Evolutionary conservation across 495 filamentous ascomycete species (phyloP), one percentile per base, ranked within the genome.

Genomic region (Podospora pseudocomata): DNA sequence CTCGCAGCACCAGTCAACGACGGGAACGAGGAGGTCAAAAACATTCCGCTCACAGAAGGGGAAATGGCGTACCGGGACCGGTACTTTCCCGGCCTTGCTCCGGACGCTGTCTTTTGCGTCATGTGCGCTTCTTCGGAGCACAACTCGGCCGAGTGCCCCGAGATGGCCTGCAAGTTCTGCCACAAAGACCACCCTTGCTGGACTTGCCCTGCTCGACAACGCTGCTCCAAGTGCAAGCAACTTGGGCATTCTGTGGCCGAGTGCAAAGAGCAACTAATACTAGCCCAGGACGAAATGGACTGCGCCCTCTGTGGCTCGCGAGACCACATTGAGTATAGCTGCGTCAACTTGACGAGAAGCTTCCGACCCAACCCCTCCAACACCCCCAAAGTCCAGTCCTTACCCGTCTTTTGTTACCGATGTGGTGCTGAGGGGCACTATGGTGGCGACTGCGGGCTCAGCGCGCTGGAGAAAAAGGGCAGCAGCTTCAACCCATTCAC

Each of bases 401-500:
- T 84, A 7, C 79, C 80, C 0, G 65, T 73, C 0, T 84, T 74
- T 61, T 84, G 82, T 63, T 81, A 80, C 64, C 68, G 65, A 32
- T 84, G 82, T 65, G 82, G 81, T 26, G 64, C 55, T 4, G 66
- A 71, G 19, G 72, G 72, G 3, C 82, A 84, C 63, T 81, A 80
- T 63, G 76, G 77, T 2, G 62, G 71, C 2, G 80, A 78, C 18
- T 84, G 82, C 61, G 67, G 69, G 0, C 61, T 75, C 34, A 70
- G 68, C 39, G 64, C 66, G 53, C 15, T 30, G 15, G 59, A 39
- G 15, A 18, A 61, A 19, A 69, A 70, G 7, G 65, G 67, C 53
- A 65, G 66, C 9, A 56, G 39, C 16, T 70, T 61, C 55, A 72
- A 76, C 23, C 79, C 76, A 11, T 83, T 79, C 80, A 78, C 76